Conservation (phyloP, 805 yeast species). For the Yamadazyma philogaea region DNA sequence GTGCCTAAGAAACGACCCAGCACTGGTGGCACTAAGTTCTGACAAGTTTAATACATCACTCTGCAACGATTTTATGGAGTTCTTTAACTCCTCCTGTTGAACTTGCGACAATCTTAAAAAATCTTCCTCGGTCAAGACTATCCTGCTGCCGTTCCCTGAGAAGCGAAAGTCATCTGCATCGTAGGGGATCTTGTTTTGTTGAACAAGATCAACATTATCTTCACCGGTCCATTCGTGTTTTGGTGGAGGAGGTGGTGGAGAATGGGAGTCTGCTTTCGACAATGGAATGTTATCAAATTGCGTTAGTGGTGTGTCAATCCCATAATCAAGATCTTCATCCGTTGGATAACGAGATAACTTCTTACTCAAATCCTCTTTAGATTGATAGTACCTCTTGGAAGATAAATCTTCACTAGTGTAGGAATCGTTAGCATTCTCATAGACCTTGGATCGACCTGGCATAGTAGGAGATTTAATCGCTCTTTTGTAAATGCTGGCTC, state of each 20-base stretch:
- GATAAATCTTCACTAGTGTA: constrained; percentile 37
- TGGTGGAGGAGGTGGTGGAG: constrained; percentile 46
- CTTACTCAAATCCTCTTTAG: constrained; percentile 35
- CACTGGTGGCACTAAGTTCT: constrained; percentile 85
- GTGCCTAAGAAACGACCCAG: constrained; percentile 80
- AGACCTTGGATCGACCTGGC: constrained; percentile 9
- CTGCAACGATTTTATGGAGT: constrained; percentile 39
- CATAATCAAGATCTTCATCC: constrained; percentile 22
- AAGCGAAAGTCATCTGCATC: constrained; percentile 38
- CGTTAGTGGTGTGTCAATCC: constrained; percentile 11
- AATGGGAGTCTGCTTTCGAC: constrained; percentile 24
- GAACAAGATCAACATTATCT: not conserved
- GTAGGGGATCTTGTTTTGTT: constrained; percentile 23
- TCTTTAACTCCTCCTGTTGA: constrained; percentile 37
- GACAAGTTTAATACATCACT: constrained; percentile 50
- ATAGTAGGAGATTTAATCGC: constrained; percentile 7
- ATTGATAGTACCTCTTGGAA: constrained; percentile 29
- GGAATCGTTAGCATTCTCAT: constrained; percentile 24
- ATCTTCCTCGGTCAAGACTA: constrained; percentile 26
- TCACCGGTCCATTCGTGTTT: constrained; percentile 20
- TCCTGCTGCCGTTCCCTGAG: constrained; percentile 20
- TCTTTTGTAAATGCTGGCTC: constrained; percentile 12
- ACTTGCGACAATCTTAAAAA: constrained; percentile 26
- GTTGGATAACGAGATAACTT: constrained; percentile 25
- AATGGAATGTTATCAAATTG: constrained; percentile 28